Evolutionary conservation across 768 basidiomycete species (phyloP).

Genomic region (Suillus americanus): DNA sequence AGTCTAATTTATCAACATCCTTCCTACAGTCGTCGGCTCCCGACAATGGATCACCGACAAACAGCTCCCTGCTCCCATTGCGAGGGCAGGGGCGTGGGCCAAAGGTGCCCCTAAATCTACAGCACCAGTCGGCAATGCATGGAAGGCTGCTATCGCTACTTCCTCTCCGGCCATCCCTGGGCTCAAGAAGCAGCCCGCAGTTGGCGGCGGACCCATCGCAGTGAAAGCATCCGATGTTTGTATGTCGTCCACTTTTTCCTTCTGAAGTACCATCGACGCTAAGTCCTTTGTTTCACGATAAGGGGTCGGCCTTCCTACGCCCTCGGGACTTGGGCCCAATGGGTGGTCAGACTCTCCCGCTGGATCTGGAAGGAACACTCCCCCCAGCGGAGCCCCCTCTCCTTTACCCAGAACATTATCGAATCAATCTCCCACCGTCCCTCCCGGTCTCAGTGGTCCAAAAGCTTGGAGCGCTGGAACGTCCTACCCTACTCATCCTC

Average conservation of each 20-base stretch:
- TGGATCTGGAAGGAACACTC: slow-evolving; percentile 19
- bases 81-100: slow-evolving; percentile 16
- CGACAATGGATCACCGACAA: slow-evolving; percentile 22
- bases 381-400: slow-evolving; percentile 4
- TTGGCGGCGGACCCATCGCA: slow-evolving; percentile 26
- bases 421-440: slow-evolving; percentile 9
- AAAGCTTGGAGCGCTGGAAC: slow-evolving; percentile 12
- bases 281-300: background rate
- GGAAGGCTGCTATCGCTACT: slow-evolving; percentile 11
- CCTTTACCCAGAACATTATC: slow-evolving; percentile 3
- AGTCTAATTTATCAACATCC: slow-evolving; percentile 4
- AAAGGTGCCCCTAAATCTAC: slow-evolving; percentile 19
- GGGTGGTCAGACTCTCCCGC: slow-evolving; percentile 21
- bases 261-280: background rate
- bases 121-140: slow-evolving; percentile 23
- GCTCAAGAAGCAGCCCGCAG: slow-evolving; percentile 20
- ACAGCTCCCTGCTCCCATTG: slow-evolving; percentile 7
- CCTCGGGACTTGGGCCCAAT: background rate
- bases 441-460: slow-evolving; percentile 13
- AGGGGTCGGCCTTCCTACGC: background rate
- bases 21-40: slow-evolving; percentile 29
- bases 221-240: slow-evolving; percentile 31
- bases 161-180: slow-evolving; percentile 6
- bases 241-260: slow-evolving; percentile 13
- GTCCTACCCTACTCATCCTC: slow-evolving; percentile 14